Evolutionary conservation across 768 basidiomycete genomes (phyloP).

Genomic region (Lactarius pseudohatsudake): DNA sequence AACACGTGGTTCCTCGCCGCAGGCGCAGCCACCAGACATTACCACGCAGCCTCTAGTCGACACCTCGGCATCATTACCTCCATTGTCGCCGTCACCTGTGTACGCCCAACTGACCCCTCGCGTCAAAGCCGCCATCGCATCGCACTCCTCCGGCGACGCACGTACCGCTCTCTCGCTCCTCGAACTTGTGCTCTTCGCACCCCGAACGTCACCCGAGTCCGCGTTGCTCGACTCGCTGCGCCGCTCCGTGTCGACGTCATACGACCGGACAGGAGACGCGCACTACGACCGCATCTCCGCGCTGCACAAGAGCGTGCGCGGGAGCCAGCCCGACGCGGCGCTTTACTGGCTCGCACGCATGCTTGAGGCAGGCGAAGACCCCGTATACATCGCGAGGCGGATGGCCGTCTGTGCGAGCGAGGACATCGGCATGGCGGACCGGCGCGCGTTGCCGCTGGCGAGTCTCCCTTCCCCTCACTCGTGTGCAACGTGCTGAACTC

Average conservation of each 20-base stretch:
- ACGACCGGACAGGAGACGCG: conserved; percentile 74
- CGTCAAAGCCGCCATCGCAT: conserved; percentile 49
- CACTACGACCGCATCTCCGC: conserved; percentile 84
- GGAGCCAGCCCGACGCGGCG: conserved; percentile 72
- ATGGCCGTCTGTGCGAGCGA: conserved; percentile 83
- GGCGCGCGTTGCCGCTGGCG: conserved; percentile 72
- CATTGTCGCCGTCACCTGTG: conserved; percentile 21
- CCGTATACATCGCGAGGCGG: conserved; percentile 69
- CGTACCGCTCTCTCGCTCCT: conserved; percentile 75
- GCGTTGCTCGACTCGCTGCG: conserved; percentile 57
- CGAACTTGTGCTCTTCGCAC: conserved; percentile 60
- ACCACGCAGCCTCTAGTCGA: conserved; percentile 26
- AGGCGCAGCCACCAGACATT: neutral
- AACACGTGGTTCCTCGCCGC: neutral
- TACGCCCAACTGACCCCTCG: conserved; percentile 47
- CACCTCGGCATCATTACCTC: neutral
- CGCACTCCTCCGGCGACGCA: conserved; percentile 67
- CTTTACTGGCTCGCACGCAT: conserved; percentile 89
- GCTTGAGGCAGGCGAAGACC: conserved; percentile 79
- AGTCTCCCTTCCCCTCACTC: conserved; percentile 30
- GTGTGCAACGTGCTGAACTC: neutral
- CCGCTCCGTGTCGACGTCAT: conserved; percentile 62
- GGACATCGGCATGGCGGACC: conserved; percentile 81
- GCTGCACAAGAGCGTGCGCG: conserved; percentile 80
- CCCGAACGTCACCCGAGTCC: conserved; percentile 43